Base-by-base conservation (phyloP, 2,329 filamentous ascomycete genomes). In the Penicillium freii region DNA sequence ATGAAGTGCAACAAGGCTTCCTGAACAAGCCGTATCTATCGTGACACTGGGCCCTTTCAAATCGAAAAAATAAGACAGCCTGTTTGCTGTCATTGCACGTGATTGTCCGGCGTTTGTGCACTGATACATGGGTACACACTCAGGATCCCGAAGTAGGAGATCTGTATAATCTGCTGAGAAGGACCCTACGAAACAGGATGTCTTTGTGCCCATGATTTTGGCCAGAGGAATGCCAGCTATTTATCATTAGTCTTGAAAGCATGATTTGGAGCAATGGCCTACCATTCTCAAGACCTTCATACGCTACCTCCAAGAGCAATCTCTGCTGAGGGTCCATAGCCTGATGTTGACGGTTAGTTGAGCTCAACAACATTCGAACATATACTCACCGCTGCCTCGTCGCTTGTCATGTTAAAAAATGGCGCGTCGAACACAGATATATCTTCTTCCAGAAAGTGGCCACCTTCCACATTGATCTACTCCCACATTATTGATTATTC, bases 1-100 rank as follows among this genome's bases (percentile, higher is more conserved):
- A 61, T 76, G 72, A 2, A 76, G 47, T 1, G 71, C 74, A 4
- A 66, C 60, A 4, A 73, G 52, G n/a, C 66, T 68, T 0, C 67
- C 60, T 3, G 71, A 72, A 51, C 73, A 74, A 0, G 70, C 74
- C 0, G 73, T 75, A 43, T 75, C 68, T 2, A 75, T 53, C 4
- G 69, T 71, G 6, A 73, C 57, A 40, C 65, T 69, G 0, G 73
- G 69, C 0, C 74, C 74, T 38, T 65, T 64, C 9, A 73, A 55
- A 45, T 75, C 69, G 46, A 68, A 76, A 46, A 71, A 71, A 34
- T 71, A 73, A 1, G 68, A 70, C 9, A 73, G 34, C 0, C 71
- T 66, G 33, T 73, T 73, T 11, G 69, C 61, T 9, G 44, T 59
- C 64, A 68, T 69, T 5, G 66, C 65, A 1, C 65, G 65, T 7